Percentiles rank a stretch among this genome's conserved stretches.
Conservation (phyloP, 2,329 filamentous ascomycete species). For the Metarhizium rileyi region DNA sequence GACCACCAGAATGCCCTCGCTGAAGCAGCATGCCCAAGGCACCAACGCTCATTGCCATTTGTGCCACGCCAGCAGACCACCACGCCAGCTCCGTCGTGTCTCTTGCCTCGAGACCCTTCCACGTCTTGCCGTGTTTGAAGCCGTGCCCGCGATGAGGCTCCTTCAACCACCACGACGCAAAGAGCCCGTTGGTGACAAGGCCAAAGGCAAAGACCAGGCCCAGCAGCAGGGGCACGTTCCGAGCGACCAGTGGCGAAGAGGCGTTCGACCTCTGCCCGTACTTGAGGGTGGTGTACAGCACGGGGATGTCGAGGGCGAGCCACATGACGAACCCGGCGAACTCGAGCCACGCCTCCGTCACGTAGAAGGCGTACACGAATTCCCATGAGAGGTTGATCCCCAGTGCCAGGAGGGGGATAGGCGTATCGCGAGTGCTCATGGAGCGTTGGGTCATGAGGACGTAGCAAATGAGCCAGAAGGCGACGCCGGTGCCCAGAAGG, state of each 20-base stretch:
- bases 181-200: conserved; percentile 28
- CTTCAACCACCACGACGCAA: conserved; percentile 38
- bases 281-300: conserved; percentile 36
- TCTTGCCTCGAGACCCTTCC: conserved; percentile 27
- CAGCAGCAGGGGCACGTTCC: conserved; percentile 29
- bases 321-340: conserved; percentile 34
- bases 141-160: conserved; percentile 29
- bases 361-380: conserved; percentile 36
- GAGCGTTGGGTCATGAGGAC: conserved; percentile 37
- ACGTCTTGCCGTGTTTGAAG: conserved; percentile 36
- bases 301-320: conserved; percentile 37
- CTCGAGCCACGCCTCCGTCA: conserved; percentile 34
- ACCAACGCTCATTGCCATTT: conserved; percentile 30
- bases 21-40: conserved; percentile 34
- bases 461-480: conserved; percentile 34
- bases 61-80: conserved; percentile 36
- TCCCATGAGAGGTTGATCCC: conserved; percentile 43
- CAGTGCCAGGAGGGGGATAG: conserved; percentile 39
- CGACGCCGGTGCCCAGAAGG: conserved; percentile 26
- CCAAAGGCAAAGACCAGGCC: conserved; percentile 25
- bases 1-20: conserved; percentile 37
- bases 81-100: conserved; percentile 41
- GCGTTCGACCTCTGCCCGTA: conserved; percentile 34
- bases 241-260: conserved; percentile 29
- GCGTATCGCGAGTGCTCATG: conserved; percentile 35